phyloP scores from a whole-genome alignment of 345 rosid genomes.

The Eucalyptus melliodora region DNA sequence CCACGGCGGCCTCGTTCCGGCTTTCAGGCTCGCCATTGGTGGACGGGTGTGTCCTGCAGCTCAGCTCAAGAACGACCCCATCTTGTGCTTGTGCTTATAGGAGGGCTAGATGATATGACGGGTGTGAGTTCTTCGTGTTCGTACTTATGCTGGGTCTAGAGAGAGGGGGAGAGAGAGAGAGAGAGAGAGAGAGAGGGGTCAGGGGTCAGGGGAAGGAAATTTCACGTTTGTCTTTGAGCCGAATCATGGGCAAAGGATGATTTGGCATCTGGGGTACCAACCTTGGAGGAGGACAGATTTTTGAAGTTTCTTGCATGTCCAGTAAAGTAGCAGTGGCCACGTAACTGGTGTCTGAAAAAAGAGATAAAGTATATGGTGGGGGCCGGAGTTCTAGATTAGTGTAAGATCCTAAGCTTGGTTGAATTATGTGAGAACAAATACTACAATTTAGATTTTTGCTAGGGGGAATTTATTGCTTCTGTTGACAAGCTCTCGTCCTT shows the following conservation, averaged over 20 bases:
- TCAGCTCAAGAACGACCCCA: neutral
- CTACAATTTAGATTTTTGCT: neutral
- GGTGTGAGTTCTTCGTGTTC: neutral
- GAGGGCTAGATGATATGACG: neutral
- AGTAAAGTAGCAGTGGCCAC: neutral
- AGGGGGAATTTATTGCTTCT: neutral
- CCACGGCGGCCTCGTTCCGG: conserved; percentile 71
- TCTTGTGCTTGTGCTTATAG: neutral
- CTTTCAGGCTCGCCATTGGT: conserved; percentile 12
- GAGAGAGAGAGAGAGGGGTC: neutral
- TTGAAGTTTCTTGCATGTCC: neutral
- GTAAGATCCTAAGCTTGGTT: neutral
- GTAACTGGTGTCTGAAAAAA: neutral
- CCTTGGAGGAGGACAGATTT: neutral
- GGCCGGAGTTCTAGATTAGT: neutral
- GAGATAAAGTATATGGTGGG: neutral
- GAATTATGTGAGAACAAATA: neutral
- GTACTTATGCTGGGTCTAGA: neutral
- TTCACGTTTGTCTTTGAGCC: neutral
- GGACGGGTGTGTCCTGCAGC: neutral
- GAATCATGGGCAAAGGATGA: neutral
- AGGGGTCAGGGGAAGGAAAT: neutral
- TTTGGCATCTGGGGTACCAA: neutral
- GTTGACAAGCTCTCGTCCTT: neutral
- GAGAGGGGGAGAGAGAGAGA: neutral